Conservation (phyloP, 2,329 filamentous ascomycete genomes). For the Trichoderma sp. region DNA sequence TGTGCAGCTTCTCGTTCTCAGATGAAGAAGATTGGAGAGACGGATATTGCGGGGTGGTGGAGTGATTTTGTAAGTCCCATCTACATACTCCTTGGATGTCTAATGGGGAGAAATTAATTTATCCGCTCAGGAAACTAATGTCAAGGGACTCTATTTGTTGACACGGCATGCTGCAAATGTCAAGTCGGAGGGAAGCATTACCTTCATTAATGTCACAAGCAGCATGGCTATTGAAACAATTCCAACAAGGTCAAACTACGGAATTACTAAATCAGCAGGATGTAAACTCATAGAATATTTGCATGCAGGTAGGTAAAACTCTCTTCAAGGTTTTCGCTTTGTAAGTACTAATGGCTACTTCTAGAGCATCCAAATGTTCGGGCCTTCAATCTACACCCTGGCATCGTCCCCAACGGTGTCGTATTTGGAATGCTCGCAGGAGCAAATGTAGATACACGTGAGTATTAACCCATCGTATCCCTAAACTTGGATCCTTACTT, state of each 20-base stretch:
- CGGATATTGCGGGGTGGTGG: background rate
- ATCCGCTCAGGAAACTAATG: background rate
- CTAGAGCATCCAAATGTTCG: background rate
- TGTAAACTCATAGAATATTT: background rate
- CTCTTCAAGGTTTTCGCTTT: background rate
- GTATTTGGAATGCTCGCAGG: background rate
- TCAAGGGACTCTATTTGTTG: background rate
- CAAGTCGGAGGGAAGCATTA: background rate
- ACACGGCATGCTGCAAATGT: background rate
- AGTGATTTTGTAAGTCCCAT: background rate
- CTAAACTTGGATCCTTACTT: background rate
- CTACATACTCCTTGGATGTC: background rate
- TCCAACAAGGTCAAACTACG: background rate
- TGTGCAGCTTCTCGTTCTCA: background rate
- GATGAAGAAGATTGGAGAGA: background rate
- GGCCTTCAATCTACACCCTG: background rate
- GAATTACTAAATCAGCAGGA: background rate
- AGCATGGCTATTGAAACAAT: constrained; percentile 1
- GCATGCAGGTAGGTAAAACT: background rate
- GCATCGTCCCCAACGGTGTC: background rate
- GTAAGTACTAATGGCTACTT: background rate
- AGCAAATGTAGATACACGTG: background rate
- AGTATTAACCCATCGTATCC: background rate
- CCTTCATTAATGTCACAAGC: background rate
- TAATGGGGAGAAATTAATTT: background rate